Evolutionary conservation across 78 protist species (phyloP).

Genomic region (Polysphondylium violaceum): DNA sequence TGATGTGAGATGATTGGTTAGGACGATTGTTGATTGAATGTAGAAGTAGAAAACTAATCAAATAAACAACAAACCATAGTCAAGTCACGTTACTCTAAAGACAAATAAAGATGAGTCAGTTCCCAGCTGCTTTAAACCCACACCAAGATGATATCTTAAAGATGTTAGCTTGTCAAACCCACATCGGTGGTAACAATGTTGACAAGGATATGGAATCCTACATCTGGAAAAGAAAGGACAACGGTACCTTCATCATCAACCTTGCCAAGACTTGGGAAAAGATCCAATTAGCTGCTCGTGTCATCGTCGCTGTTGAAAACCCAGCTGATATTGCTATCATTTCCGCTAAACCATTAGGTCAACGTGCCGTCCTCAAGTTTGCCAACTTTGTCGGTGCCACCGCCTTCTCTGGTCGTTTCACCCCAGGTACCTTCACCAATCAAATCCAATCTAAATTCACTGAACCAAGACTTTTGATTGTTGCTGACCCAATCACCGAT

Average conservation of each 20-base stretch:
- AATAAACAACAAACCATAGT: background rate
- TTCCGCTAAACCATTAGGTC: constrained; percentile 96
- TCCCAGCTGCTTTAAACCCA: constrained; percentile 89
- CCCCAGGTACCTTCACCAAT: constrained; percentile 99
- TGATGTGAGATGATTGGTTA: background rate
- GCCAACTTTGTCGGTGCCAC: constrained; percentile 95
- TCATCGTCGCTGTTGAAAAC: constrained; percentile 99
- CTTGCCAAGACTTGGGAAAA: constrained; percentile 99
- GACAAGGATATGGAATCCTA: constrained; percentile 93
- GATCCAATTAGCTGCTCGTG: constrained; percentile 99
- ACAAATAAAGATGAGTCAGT: constrained; percentile 72
- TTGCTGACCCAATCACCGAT: constrained; percentile 98
- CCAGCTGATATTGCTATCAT: constrained; percentile 96
- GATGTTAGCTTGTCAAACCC: constrained; percentile 97
- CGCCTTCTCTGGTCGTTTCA: constrained; percentile 98
- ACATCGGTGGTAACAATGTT: constrained; percentile 95
- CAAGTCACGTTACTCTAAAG: constrained; percentile 64
- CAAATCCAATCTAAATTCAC: constrained; percentile 96
- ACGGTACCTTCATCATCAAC: constrained; percentile 98
- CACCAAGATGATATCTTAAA: constrained; percentile 96
- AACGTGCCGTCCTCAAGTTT: constrained; percentile 99
- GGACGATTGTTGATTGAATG: background rate
- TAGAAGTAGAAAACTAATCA: too few species aligned
- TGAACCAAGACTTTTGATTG: constrained; percentile 99
- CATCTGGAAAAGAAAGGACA: constrained; percentile 95